Base-by-base conservation (phyloP, 1,284 basidiomycete genomes). In the Ceratorhiza oryzae-sativae region DNA sequence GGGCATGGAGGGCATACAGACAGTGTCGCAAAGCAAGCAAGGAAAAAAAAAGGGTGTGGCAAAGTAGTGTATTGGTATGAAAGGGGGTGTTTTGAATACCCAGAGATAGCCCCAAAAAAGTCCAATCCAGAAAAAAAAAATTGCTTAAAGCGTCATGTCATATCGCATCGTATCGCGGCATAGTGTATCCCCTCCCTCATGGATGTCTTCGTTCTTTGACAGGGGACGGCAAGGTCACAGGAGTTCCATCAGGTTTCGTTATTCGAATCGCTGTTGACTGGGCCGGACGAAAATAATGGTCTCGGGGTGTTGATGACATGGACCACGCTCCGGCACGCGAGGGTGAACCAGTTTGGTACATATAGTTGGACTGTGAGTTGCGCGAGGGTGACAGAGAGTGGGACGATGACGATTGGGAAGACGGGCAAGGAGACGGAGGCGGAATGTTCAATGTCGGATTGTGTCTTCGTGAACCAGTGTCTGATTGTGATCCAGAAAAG, bases 191-290 rank as follows among this genome's bases (percentile, higher is more conserved):
- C 8, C 13, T 13, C 20, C 23, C 23, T 27, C 49, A 51, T 27
- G 5, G 23, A 23, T 25, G 20, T 51, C 49, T 51, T 25, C 56
- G 56, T n/a, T 59, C 34, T 20, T 59, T 59, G 32, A 59, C 56
- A 20, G 56, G 56, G 3, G 56, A 59, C 15, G 34, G 49, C 15
- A 67, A 23, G 12, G 18, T 27, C 13, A 67, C 49, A 20, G 63
- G 63, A 15, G 20, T 53, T 8, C 63, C 63, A 25, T 67, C 63
- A 13, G 63, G 63, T 15, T 32, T 42, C 13, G 63, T 53, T 67
- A 67, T 67, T 55, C 63, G 48, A 12, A 67, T 55, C 45, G 48
- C 34, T 18, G 49, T 67, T 18, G 49, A 51, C 49, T 20, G 18
- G 23, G 49, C 30, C 20, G 49, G 30, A 9, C 48, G 36, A 41